Conservation (phyloP, 2,329 filamentous ascomycete genomes). For the Aspergillus texensis region DNA sequence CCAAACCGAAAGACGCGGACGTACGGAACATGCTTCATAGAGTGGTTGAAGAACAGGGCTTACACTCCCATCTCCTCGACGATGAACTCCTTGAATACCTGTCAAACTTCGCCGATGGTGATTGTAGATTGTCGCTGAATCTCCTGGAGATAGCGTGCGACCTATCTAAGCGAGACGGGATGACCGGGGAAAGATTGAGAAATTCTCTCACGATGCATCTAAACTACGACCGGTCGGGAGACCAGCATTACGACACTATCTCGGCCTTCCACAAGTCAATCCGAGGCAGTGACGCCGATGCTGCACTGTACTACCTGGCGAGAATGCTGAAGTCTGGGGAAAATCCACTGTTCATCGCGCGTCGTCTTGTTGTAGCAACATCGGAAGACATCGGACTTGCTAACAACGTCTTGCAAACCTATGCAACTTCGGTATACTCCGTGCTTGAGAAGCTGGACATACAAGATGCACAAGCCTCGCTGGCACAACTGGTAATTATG, state of each 20-base stretch:
- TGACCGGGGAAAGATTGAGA: slow-evolving; percentile 78
- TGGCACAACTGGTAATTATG: slow-evolving; percentile 84
- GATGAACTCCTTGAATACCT: slow-evolving; percentile 78
- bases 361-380: slow-evolving; percentile 90
- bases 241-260: slow-evolving; percentile 97
- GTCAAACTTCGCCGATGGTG: slow-evolving; percentile 83
- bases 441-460: slow-evolving; percentile 92
- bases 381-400: slow-evolving; percentile 92
- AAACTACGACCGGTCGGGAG: slow-evolving; percentile 90
- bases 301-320: slow-evolving; percentile 89
- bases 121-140: slow-evolving; percentile 90
- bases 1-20: slow-evolving; percentile 70
- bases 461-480: slow-evolving; percentile 89
- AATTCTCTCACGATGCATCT: slow-evolving; percentile 83
- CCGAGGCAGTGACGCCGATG: slow-evolving; percentile 82
- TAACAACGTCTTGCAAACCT: slow-evolving; percentile 77
- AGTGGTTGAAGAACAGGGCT: slow-evolving; percentile 65
- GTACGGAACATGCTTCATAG: slow-evolving; percentile 72
- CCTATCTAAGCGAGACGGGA: slow-evolving; percentile 64
- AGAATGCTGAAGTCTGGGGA: slow-evolving; percentile 96
- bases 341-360: slow-evolving; percentile 87
- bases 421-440: slow-evolving; percentile 83
- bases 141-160: slow-evolving; percentile 87
- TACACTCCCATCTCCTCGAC: slow-evolving; percentile 55
- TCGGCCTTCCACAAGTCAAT: slow-evolving; percentile 96